Evolutionary conservation across 345 rosid genomes (phyloP).

Genomic region (Microthlaspi erraticum): DNA sequence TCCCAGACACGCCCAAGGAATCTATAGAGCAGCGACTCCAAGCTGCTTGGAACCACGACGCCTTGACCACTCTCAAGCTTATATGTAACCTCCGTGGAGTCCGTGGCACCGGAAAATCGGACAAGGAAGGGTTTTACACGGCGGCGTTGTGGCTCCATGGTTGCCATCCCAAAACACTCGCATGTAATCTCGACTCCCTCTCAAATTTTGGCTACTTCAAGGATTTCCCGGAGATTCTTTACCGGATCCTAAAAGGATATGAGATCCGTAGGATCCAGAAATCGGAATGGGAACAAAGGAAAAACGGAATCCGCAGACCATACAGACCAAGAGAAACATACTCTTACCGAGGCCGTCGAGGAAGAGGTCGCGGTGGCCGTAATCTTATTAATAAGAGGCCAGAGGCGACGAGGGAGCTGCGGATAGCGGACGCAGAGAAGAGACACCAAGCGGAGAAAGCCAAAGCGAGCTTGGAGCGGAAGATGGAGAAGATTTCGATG

Average conservation of each 20-base stretch:
- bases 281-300: constrained; percentile 48
- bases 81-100: constrained; percentile 74
- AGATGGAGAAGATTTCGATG: constrained; percentile 47
- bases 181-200: constrained; percentile 52
- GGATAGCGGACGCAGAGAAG: constrained; percentile 33
- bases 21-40: constrained; percentile 40
- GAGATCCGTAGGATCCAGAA: constrained; percentile 52
- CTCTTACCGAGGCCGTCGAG: background rate
- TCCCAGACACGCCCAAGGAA: constrained; percentile 54
- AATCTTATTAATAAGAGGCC: constrained; percentile 13
- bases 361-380: background rate
- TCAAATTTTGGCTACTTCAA: constrained; percentile 62
- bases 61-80: constrained; percentile 61
- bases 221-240: constrained; percentile 71
- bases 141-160: constrained; percentile 66
- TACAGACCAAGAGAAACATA: background rate
- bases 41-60: constrained; percentile 55
- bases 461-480: constrained; percentile 50
- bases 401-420: constrained; percentile 23
- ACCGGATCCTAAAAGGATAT: constrained; percentile 56
- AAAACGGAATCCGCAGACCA: background rate
- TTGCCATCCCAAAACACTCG: constrained; percentile 65
- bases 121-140: constrained; percentile 67
- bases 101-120: constrained; percentile 66
- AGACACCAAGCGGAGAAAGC: constrained; percentile 45